These are phyloP conservation scores for Graphilbum ipis-grandicollis DNA, from an alignment of 2,329 filamentous ascomycete species.

Conservation along the genomic window DNA sequence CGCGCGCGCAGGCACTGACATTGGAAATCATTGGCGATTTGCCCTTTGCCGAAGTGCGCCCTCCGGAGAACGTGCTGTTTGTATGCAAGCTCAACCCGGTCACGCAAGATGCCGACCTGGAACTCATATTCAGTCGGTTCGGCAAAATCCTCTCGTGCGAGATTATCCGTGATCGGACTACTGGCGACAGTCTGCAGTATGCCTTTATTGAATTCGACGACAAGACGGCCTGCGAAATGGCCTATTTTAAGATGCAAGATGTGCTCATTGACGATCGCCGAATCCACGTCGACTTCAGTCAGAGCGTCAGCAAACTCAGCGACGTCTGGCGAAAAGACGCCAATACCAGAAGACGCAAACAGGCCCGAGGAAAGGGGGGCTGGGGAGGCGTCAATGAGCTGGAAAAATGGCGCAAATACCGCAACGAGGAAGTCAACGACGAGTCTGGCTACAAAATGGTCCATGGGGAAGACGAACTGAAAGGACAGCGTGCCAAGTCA, in stretches of 20 bases:
- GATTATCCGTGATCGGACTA: conserved; percentile 85
- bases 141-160: conserved; percentile 91
- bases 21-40: conserved; percentile 96
- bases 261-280: conserved; percentile 93
- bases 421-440: conserved; percentile 38
- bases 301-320: conserved; percentile 77
- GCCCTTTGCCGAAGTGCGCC: conserved; percentile 92
- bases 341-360: conserved; percentile 59
- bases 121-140: conserved; percentile 93
- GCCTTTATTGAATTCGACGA: conserved; percentile 95
- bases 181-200: conserved; percentile 89
- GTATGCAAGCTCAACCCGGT: conserved; percentile 98
- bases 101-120: conserved; percentile 82
- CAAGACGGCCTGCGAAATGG: conserved; percentile 80
- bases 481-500: conserved; percentile 26
- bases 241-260: conserved; percentile 98
- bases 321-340: conserved; percentile 78
- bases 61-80: conserved; percentile 92
- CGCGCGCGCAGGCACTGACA: conserved; percentile 81
- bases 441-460: conserved; percentile 53
- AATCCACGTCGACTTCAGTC: conserved; percentile 97
- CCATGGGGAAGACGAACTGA: conserved; percentile 56
- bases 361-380: conserved; percentile 41
- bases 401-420: conserved; percentile 83
- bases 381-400: conserved; percentile 82